These are phyloP conservation scores for Xylariaceae sp. DNA, from an alignment of 2,329 filamentous ascomycete species.

Conservation along the genomic window DNA sequence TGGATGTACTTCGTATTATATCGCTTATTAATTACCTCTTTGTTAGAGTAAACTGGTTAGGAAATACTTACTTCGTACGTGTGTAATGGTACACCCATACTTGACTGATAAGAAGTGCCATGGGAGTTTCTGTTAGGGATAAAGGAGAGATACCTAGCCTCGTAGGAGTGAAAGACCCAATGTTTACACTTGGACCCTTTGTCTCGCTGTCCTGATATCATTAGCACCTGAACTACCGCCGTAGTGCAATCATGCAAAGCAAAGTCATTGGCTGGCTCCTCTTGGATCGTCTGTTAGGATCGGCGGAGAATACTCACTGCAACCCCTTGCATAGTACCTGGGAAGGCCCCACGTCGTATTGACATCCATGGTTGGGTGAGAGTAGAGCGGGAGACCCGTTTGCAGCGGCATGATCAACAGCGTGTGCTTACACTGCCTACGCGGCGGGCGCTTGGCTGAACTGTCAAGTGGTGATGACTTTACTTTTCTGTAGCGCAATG, in stretches of 20 bases:
- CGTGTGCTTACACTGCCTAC: not conserved
- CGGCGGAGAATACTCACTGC: slow-evolving; percentile 20
- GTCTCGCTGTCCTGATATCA: not conserved
- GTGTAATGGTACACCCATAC: no score
- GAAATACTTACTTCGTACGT: no score
- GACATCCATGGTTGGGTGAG: slow-evolving; percentile 8
- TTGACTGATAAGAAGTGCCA: not conserved
- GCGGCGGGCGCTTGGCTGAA: slow-evolving; percentile 9
- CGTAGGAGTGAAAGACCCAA: not conserved
- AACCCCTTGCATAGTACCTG: slow-evolving; percentile 6
- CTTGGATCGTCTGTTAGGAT: slow-evolving; percentile 19
- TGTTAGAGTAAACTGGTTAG: no score
- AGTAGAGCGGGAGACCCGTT: slow-evolving; percentile 4
- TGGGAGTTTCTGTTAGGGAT: not conserved
- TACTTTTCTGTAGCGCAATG: slow-evolving; percentile 2
- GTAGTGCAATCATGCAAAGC: not conserved
- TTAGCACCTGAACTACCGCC: not conserved
- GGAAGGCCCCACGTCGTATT: slow-evolving; percentile 6
- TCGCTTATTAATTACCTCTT: no score
- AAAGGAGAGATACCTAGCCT: not conserved
- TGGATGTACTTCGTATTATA: no score
- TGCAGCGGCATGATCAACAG: slow-evolving; percentile 6
- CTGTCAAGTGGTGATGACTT: slow-evolving; percentile 3
- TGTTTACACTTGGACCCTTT: slow-evolving; percentile 11
- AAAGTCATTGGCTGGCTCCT: slow-evolving; percentile 14